phyloP scores from a whole-genome alignment of 139 green algal genomes.

The Tetradesmus lagerheimii region DNA sequence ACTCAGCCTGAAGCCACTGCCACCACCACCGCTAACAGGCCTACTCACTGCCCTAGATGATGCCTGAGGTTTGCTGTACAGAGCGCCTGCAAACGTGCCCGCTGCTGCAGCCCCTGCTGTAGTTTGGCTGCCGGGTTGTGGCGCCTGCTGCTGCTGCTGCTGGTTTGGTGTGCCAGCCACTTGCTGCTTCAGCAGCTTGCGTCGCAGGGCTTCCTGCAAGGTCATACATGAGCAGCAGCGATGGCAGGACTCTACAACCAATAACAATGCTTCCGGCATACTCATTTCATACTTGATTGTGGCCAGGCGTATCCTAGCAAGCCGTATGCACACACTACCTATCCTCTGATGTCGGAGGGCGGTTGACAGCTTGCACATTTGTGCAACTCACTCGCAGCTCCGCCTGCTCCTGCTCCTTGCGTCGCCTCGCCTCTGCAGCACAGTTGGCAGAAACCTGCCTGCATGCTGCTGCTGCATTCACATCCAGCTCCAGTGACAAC shows the following conservation, averaged over 20 bases:
- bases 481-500: neutral
- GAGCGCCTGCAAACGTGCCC: neutral
- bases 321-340: too few relatives aligned
- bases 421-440: neutral
- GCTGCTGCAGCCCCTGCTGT: slow-evolving; percentile 10
- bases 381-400: neutral
- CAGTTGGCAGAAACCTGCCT: neutral
- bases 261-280: too few relatives aligned
- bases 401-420: neutral
- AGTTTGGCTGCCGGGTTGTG: neutral
- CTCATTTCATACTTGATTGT: too few relatives aligned
- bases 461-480: neutral
- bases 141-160: slow-evolving; percentile 9
- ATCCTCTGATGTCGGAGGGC: too few relatives aligned
- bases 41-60: neutral
- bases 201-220: neutral
- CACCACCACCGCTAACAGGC: neutral
- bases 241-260: too few relatives aligned
- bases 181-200: slow-evolving; percentile 21
- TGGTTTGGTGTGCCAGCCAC: neutral
- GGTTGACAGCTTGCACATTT: too few relatives aligned
- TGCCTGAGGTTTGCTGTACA: neutral
- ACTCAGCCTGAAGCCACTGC: slow-evolving; percentile 7
- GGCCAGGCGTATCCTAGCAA: too few relatives aligned
- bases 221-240: neutral